Evolutionary conservation across 1,139 yeast species (phyloP).

Genomic region (Suhomyces bribrorum): DNA sequence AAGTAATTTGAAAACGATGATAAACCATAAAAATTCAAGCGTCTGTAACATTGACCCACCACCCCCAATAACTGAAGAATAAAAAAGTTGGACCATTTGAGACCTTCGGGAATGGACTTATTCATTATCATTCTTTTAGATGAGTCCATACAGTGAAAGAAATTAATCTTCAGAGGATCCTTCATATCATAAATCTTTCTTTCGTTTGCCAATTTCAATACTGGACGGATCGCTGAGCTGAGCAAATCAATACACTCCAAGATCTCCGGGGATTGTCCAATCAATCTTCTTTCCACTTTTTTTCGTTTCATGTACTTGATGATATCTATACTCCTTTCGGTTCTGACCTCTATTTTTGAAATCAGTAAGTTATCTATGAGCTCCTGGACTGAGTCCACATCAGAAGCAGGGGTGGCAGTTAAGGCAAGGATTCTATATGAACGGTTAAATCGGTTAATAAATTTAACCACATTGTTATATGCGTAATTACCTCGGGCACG

Average conservation of each 20-base stretch:
- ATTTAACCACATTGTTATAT: constrained; percentile 76
- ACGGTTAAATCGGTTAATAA: constrained; percentile 59
- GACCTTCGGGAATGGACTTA: constrained; percentile 58
- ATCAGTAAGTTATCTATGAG: constrained; percentile 73
- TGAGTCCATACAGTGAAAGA: constrained; percentile 71
- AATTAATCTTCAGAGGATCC: constrained; percentile 68
- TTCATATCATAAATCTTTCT: constrained; percentile 60
- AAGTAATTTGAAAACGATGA: constrained; percentile 71
- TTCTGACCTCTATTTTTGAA: constrained; percentile 78
- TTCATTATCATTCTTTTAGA: constrained; percentile 57
- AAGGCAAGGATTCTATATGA: constrained; percentile 79
- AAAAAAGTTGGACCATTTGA: constrained; percentile 69
- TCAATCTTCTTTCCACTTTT: constrained; percentile 57
- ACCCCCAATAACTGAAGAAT: constrained; percentile 63
- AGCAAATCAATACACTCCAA: constrained; percentile 49
- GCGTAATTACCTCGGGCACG: constrained; percentile 89
- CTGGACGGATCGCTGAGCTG: constrained; percentile 61
- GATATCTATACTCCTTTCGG: constrained; percentile 85
- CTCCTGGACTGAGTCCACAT: constrained; percentile 84
- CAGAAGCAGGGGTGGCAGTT: constrained; percentile 94
- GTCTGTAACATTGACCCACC: constrained; percentile 71
- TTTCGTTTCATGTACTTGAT: constrained; percentile 74
- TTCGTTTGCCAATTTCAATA: constrained; percentile 62
- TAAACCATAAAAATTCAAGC: constrained; percentile 81
- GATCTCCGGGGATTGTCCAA: constrained; percentile 54